A percentile compares a stretch with the other conserved stretches of the same genome.
These are phyloP conservation scores for Aspergillus eucalypticola DNA, from an alignment of 2,329 filamentous ascomycete genomes.

Conservation along the genomic window DNA sequence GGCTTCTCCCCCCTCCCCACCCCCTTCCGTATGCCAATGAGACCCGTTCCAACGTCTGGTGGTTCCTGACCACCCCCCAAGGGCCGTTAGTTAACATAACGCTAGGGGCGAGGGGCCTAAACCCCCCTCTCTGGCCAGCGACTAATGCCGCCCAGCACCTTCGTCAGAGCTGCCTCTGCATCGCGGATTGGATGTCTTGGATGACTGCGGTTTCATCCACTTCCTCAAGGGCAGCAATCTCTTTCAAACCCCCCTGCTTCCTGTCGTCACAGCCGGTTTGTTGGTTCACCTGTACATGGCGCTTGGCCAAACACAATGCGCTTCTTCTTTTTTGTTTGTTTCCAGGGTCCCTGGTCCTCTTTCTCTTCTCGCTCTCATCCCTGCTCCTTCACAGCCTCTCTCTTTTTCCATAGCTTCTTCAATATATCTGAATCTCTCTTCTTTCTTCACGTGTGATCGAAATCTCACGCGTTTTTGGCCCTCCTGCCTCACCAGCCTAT, in stretches of 20 bases:
- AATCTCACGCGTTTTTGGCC: slow-evolving; percentile 3
- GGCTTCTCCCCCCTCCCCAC: background rate
- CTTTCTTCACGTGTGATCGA: slow-evolving; percentile 2
- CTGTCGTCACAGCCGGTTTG: background rate
- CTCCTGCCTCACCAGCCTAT: slow-evolving; percentile 23
- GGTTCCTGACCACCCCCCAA: background rate
- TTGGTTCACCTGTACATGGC: background rate
- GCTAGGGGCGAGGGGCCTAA: slow-evolving; percentile 3
- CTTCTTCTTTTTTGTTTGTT: background rate
- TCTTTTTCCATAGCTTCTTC: background rate
- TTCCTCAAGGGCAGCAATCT: background rate
- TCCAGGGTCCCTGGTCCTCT: background rate
- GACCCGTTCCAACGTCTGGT: background rate
- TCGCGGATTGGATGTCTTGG: background rate
- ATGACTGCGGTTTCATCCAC: slow-evolving; percentile 1
- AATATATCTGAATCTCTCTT: slow-evolving; percentile 2
- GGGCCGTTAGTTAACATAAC: background rate
- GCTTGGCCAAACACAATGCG: slow-evolving; percentile 2
- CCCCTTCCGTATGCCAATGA: background rate
- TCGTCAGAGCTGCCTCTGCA: background rate
- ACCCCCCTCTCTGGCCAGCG: background rate
- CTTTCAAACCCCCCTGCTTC: slow-evolving; percentile 5
- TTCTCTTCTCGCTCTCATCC: background rate
- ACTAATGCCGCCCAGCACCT: background rate
- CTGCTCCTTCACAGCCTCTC: slow-evolving; percentile 1